Percentiles rank a stretch among this genome's conserved stretches.
These are phyloP conservation scores for Amanita jacksonii DNA, from an alignment of 768 basidiomycete species.

Conservation along the genomic window DNA sequence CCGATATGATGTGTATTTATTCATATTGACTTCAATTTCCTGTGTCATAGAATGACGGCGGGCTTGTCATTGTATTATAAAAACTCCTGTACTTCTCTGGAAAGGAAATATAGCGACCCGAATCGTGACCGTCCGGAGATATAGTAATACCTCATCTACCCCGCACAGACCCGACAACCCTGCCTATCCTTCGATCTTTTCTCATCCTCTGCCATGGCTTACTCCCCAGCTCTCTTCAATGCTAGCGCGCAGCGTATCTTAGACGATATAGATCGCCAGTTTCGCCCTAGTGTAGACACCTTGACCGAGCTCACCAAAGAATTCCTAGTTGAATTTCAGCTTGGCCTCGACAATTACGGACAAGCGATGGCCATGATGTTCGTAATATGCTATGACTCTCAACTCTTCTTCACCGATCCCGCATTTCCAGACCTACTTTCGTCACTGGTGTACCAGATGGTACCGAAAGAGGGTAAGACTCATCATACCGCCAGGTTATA, in stretches of 20 bases:
- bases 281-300: conserved; percentile 50
- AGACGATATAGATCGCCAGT: conserved; percentile 61
- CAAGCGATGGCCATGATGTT: conserved; percentile 92
- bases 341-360: conserved; percentile 65
- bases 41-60: no score
- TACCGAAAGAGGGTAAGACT: conserved; percentile 77
- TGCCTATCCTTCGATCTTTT: conserved; percentile 2
- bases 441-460: conserved; percentile 95
- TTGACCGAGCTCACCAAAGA: conserved; percentile 65
- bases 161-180: not conserved
- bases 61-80: no score
- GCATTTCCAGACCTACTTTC: conserved; percentile 67
- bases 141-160: not conserved
- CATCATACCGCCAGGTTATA: not conserved
- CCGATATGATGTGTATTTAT: no score
- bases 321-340: conserved; percentile 72
- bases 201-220: conserved; percentile 27
- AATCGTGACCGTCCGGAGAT: no score
- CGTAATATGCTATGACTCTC: conserved; percentile 14
- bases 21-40: no score
- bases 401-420: conserved; percentile 6
- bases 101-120: no score
- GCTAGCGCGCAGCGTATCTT: conserved; percentile 40
- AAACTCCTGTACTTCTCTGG: no score
- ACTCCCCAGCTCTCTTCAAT: conserved; percentile 27